These are phyloP conservation scores for Elsinoe batatas DNA, from an alignment of 2,329 filamentous ascomycete species.

Conservation along the genomic window DNA sequence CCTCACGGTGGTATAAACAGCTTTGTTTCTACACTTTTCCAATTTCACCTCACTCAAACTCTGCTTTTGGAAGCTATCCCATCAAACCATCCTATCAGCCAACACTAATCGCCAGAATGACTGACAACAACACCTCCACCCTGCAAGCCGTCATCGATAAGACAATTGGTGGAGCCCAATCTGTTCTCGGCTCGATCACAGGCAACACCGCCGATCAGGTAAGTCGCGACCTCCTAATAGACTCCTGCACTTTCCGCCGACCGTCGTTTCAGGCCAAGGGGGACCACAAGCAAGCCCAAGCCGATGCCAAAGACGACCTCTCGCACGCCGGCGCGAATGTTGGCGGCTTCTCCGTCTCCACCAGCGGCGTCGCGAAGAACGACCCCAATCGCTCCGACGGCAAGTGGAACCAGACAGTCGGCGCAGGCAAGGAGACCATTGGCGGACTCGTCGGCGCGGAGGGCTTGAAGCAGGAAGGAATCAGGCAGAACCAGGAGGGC, in stretches of 20 bases:
- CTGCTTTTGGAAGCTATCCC: neutral
- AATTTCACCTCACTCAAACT: neutral
- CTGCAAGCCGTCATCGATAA: conserved; percentile 60
- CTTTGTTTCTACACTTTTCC: too few species aligned
- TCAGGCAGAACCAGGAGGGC: conserved; percentile 68
- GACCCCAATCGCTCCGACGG: conserved; percentile 62
- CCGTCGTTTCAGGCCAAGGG: conserved; percentile 41
- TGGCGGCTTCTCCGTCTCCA: conserved; percentile 60
- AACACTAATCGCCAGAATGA: conserved; percentile 31
- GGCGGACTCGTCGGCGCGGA: conserved; percentile 69
- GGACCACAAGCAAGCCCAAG: conserved; percentile 55
- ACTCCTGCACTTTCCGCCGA: conserved; percentile 17
- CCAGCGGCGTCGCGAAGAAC: conserved; percentile 63
- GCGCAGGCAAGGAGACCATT: conserved; percentile 70
- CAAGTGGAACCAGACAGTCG: conserved; percentile 81
- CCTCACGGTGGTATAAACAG: too few species aligned
- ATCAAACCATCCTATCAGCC: neutral
- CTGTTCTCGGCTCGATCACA: conserved; percentile 59
- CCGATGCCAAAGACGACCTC: conserved; percentile 56
- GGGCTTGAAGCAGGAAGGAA: conserved; percentile 62
- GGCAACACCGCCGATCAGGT: conserved; percentile 61
- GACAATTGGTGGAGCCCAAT: conserved; percentile 63
- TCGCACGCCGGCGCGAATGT: conserved; percentile 66
- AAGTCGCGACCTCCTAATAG: conserved; percentile 15
- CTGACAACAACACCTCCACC: conserved; percentile 55